Evolutionary conservation across 352 stramenopile species (phyloP).

Genomic region (Phytophthora constricta): DNA sequence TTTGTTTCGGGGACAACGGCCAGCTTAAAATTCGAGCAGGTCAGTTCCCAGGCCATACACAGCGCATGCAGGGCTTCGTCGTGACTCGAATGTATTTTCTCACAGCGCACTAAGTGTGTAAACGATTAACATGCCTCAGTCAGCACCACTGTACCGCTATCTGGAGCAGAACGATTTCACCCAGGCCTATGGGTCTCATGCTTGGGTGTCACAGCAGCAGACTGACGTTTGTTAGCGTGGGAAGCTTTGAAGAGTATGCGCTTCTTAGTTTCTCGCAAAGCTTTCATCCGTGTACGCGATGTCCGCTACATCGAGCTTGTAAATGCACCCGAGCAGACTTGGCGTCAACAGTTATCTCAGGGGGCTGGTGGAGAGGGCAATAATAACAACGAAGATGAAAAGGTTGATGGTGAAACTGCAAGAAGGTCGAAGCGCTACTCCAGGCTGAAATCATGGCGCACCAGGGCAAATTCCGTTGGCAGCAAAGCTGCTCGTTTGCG

Average conservation of each 20-base stretch:
- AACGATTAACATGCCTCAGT: conserved; percentile 93
- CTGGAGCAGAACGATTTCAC: conserved; percentile 91
- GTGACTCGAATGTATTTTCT: conserved; percentile 94
- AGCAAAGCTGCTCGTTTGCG: conserved; percentile 86
- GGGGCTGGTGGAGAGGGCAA: conserved; percentile 17
- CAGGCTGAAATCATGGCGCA: conserved; percentile 93
- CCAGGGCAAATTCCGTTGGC: conserved; percentile 92
- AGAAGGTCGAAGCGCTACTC: conserved; percentile 71
- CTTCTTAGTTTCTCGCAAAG: conserved; percentile 83
- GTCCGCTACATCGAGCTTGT: conserved; percentile 93
- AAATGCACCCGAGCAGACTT: conserved; percentile 81
- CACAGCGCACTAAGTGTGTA: conserved; percentile 90
- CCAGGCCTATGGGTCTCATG: conserved; percentile 91
- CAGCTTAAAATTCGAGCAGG: conserved; percentile 93
- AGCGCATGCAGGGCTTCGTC: conserved; percentile 93
- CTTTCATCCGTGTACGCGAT: conserved; percentile 92
- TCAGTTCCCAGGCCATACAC: conserved; percentile 87
- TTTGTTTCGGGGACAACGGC: conserved; percentile 92
- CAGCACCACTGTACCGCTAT: conserved; percentile 87
- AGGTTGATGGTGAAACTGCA: conserved; percentile 44
- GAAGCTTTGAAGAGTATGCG: conserved; percentile 87
- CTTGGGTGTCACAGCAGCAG: conserved; percentile 92
- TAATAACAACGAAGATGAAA: conserved; percentile 30
- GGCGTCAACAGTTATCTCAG: conserved; percentile 62
- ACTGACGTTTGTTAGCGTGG: conserved; percentile 89